Conservation (phyloP, 2,329 filamentous ascomycete species). For the Aaosphaeria pasadenensis region DNA sequence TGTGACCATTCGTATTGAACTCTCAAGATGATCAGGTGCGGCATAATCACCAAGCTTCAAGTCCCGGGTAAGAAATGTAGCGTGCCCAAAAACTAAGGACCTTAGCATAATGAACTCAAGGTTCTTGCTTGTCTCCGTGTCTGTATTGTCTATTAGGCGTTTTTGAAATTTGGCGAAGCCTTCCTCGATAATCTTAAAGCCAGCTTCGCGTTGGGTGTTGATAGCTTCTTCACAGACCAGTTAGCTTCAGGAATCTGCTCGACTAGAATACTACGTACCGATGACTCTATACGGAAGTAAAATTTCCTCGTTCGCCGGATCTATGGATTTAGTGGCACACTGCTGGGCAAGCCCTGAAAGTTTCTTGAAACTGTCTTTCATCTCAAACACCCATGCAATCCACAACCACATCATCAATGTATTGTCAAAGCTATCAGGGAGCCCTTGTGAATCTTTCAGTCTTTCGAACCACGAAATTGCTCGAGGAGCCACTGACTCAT, state of each 20-base stretch:
- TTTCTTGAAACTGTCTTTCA: not conserved
- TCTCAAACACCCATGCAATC: not conserved
- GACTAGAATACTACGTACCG: not conserved
- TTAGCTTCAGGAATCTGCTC: not conserved
- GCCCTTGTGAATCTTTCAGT: not conserved
- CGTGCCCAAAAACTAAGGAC: not conserved
- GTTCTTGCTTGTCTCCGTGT: not conserved
- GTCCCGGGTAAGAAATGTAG: not conserved
- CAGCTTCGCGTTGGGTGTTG: not conserved
- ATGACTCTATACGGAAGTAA: not conserved
- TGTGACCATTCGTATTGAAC: not conserved
- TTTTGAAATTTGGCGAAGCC: no score
- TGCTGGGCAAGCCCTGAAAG: not conserved
- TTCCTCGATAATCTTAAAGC: not conserved
- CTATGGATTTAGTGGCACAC: not conserved
- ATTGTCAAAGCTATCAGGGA: not conserved
- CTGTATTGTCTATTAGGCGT: no score
- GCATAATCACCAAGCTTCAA: not conserved
- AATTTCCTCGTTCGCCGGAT: not conserved
- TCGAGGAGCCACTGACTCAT: not conserved
- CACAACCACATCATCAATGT: not conserved
- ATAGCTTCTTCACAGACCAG: not conserved
- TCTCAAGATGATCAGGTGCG: not conserved
- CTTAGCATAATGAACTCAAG: not conserved
- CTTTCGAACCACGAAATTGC: not conserved